These are phyloP conservation scores for Coemansia sp. DNA, from an alignment of 192 early-diverging fungal genomes.

Conservation along the genomic window DNA sequence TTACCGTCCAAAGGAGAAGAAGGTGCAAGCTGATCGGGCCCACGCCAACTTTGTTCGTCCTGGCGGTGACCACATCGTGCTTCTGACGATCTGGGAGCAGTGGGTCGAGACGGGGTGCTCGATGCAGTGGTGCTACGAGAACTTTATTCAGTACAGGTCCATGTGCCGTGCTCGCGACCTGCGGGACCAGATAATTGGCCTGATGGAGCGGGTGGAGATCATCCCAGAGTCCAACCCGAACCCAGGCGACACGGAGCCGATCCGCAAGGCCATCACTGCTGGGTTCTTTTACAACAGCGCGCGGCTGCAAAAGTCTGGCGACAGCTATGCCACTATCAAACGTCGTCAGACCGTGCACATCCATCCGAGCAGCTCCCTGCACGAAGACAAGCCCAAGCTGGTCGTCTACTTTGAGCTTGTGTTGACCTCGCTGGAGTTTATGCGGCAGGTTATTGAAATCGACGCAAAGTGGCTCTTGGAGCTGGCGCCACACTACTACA, in stretches of 20 bases:
- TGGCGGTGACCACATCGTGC: constrained; percentile 92
- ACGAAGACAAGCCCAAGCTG: constrained; percentile 82
- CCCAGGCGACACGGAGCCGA: constrained; percentile 78
- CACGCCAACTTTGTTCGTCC: constrained; percentile 84
- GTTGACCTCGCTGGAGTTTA: constrained; percentile 91
- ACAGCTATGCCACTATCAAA: constrained; percentile 90
- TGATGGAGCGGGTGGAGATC: constrained; percentile 94
- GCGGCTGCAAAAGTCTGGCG: constrained; percentile 79
- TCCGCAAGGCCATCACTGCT: constrained; percentile 89
- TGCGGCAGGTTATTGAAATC: constrained; percentile 94
- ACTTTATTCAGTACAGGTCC: constrained; percentile 92
- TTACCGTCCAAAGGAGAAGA: constrained; percentile 91
- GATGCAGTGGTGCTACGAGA: constrained; percentile 95
- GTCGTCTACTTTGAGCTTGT: constrained; percentile 93
- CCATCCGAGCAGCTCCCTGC: constrained; percentile 85
- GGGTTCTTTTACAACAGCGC: constrained; percentile 98
- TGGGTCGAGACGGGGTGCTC: constrained; percentile 90
- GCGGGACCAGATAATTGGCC: constrained; percentile 87
- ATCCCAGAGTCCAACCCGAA: constrained; percentile 79
- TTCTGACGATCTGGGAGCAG: constrained; percentile 92
- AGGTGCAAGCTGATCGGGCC: constrained; percentile 90
- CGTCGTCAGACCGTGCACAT: constrained; percentile 87
- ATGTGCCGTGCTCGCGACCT: constrained; percentile 89
- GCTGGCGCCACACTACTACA: constrained; percentile 91
- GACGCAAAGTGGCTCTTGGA: constrained; percentile 78